phyloP scores from a whole-genome alignment of 1,284 basidiomycete genomes.

The Fomitiporia mediterranea region DNA sequence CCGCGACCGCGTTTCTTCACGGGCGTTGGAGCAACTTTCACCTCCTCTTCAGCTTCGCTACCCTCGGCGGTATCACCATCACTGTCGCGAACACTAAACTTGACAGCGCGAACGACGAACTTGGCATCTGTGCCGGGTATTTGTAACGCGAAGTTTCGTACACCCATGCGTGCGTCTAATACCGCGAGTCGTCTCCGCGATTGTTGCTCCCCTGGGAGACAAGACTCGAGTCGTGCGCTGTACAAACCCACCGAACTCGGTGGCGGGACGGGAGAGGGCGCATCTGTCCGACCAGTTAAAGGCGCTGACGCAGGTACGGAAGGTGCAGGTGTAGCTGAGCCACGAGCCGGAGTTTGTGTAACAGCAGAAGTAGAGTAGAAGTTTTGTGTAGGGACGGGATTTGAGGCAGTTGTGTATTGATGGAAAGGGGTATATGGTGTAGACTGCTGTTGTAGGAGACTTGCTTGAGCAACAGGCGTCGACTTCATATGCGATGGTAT shows the following conservation, averaged over 20 bases:
- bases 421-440: conserved; percentile 20
- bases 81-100: conserved; percentile 30
- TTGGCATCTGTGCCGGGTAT: conserved; percentile 45
- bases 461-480: conserved; percentile 3
- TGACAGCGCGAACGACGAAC: conserved; percentile 9
- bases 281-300: conserved; percentile 7
- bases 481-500: neutral
- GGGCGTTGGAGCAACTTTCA: neutral
- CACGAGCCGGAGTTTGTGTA: conserved; percentile 19
- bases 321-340: conserved; percentile 25
- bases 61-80: conserved; percentile 37
- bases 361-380: conserved; percentile 17
- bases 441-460: conserved; percentile 38
- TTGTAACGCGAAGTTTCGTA: conserved; percentile 61
- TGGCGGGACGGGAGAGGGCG: conserved; percentile 8
- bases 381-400: conserved; percentile 8
- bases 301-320: conserved; percentile 17
- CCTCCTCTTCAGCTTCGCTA: conserved; percentile 32
- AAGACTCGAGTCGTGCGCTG: conserved; percentile 40
- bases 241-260: conserved; percentile 40
- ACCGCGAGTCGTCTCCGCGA: conserved; percentile 51
- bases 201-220: conserved; percentile 39
- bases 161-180: conserved; percentile 53
- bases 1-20: conserved; percentile 18
- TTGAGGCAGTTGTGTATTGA: conserved; percentile 6